These are phyloP conservation scores for Flaveria trinervia DNA, from an alignment of 129 eudicot genomes.

Conservation along the genomic window DNA sequence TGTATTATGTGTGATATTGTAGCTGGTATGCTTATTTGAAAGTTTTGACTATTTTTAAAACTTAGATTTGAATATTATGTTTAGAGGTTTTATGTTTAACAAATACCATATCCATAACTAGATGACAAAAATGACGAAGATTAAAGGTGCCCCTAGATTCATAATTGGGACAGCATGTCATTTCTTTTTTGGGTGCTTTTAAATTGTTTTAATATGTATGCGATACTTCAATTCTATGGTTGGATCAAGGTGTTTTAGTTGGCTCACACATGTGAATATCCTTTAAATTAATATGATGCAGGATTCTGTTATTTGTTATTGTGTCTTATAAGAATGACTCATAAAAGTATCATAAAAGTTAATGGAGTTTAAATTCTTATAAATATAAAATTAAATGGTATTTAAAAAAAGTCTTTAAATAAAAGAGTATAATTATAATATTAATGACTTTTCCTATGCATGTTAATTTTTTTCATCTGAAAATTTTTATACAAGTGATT, in stretches of 20 bases:
- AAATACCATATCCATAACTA: not conserved
- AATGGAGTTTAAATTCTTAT: too few relatives aligned
- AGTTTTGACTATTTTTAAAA: not conserved
- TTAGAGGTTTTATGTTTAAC: not conserved
- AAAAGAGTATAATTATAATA: too few relatives aligned
- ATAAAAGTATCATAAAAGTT: too few relatives aligned
- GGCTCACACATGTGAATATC: constrained; percentile 23
- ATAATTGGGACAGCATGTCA: constrained; percentile 15
- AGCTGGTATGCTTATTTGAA: not conserved
- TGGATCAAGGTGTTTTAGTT: constrained; percentile 15
- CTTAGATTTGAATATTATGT: not conserved
- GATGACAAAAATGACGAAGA: constrained; percentile 2
- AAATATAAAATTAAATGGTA: too few relatives aligned
- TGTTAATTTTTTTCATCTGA: too few relatives aligned
- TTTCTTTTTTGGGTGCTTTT: not conserved
- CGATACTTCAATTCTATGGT: not conserved
- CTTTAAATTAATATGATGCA: constrained; percentile 3
- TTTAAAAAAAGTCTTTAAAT: too few relatives aligned
- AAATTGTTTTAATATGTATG: not conserved
- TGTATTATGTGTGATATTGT: too few relatives aligned
- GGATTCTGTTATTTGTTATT: not conserved
- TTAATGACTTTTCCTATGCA: too few relatives aligned
- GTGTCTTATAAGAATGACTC: too few relatives aligned
- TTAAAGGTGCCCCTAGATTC: not conserved
- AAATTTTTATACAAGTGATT: too few relatives aligned